Base-by-base conservation (phyloP, 2,329 filamentous ascomycete genomes). In the Xenoacremonium recifei region DNA sequence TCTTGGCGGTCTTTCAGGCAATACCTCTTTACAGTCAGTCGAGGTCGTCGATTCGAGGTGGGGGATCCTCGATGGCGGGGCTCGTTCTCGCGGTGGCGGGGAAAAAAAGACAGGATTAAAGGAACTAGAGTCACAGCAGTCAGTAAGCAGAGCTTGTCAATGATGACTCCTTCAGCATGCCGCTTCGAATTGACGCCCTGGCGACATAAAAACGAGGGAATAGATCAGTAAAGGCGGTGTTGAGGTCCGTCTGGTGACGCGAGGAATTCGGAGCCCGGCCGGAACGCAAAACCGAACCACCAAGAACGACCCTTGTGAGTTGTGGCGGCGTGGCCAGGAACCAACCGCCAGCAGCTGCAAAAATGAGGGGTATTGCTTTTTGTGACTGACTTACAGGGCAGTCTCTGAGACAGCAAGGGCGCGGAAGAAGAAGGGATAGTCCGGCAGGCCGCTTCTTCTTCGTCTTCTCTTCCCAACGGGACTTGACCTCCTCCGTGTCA, bases 1-100 rank as follows among this genome's bases (percentile, higher is more conserved):
- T 97, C 52, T 64, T 84, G 77, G 57, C 50, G 50, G 42, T 43
- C 21, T 48, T 40, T n/a, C n/a, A n/a, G n/a, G n/a, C n/a, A n/a
- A n/a, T n/a, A n/a, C n/a, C 11, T 16, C 17, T 21, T 21, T 6
- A 17, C 7, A 30, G 11, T 23, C 10, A 15, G 16, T 16, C 21
- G 11, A 30, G 11, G n/a, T n/a, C n/a, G n/a, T 19, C 11, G 13
- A n/a, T 15, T 9, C 6, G 31, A 21, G 15, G 18, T 15, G 21
- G 9, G 13, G 6, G 23, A 20, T 34, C 12, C 29, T 2, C 25
- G 27, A 19, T 31, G 27, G 29, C 21, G 19, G 11, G 35, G 29
- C 25, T 43, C 23, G 18, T 37, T 30, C 35, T 33, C n/a, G 29
- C 7, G 6, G 29, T 31, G 13, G 17, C 29, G n/a, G n/a, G 29